These are phyloP conservation scores for Psilocybe sp. DNA, from an alignment of 768 basidiomycete species.

Conservation along the genomic window DNA sequence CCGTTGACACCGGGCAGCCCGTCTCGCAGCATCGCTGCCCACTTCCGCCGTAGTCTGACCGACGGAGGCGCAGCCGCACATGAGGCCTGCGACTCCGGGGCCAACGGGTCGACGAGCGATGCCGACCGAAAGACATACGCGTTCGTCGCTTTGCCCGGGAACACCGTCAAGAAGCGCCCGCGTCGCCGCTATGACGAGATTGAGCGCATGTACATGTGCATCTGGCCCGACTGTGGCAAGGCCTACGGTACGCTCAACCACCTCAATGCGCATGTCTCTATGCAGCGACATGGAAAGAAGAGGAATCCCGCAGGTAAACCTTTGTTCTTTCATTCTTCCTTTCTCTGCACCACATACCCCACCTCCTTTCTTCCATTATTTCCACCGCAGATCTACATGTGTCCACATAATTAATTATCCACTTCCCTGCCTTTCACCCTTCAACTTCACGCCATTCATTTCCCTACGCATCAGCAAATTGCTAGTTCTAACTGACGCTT, in stretches of 20 bases:
- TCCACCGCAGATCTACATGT: neutral
- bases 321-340: conserved; percentile 6
- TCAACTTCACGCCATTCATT: no score
- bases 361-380: no score
- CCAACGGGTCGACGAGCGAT: no score
- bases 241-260: conserved; percentile 95
- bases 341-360: neutral
- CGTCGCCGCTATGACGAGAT: conserved; percentile 91
- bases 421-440: no score
- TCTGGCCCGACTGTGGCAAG: conserved; percentile 75
- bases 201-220: conserved; percentile 88
- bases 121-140: conserved; percentile 71
- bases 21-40: conserved; percentile 25
- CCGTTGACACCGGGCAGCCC: conserved; percentile 25
- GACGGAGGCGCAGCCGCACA: conserved; percentile 16
- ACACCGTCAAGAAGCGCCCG: conserved; percentile 81
- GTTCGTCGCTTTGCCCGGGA: conserved; percentile 79
- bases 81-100: conserved; percentile 14
- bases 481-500: no score
- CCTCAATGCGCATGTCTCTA: conserved; percentile 96
- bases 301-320: conserved; percentile 83
- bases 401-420: conserved; percentile 13
- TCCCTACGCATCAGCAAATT: no score
- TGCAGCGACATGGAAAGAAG: conserved; percentile 94
- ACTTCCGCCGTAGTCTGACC: conserved; percentile 26